Evolutionary conservation across 1,284 basidiomycete genomes (phyloP).

Genomic region (Trametes polyzona): DNA sequence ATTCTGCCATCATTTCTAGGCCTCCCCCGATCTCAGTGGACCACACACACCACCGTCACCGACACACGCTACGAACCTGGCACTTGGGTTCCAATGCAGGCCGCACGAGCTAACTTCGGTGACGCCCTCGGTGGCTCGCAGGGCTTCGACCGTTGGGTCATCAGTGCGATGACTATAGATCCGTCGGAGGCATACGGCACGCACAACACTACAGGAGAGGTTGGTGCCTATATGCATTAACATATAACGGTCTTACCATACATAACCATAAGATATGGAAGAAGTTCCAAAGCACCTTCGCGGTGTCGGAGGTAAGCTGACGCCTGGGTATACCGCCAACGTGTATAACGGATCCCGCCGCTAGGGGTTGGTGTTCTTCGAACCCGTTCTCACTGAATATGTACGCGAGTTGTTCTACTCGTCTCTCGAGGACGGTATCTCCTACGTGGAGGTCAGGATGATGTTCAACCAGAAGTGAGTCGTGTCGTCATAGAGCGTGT

Average conservation of each 20-base stretch:
- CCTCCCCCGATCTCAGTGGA: slow-evolving; percentile 42
- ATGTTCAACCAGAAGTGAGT: slow-evolving; percentile 65
- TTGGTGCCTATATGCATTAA: slow-evolving; percentile 24
- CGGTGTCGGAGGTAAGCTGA: slow-evolving; percentile 48
- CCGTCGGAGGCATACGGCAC: slow-evolving; percentile 71
- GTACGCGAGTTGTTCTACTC: slow-evolving; percentile 63
- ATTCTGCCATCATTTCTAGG: slow-evolving; percentile 54
- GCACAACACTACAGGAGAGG: slow-evolving; percentile 69
- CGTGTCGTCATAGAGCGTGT: neutral
- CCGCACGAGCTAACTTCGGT: slow-evolving; percentile 59
- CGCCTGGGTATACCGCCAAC: neutral
- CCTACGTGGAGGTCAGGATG: slow-evolving; percentile 71
- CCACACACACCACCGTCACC: slow-evolving; percentile 44
- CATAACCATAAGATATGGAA: slow-evolving; percentile 83
- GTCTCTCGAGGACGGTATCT: slow-evolving; percentile 74
- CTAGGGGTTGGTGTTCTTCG: slow-evolving; percentile 57
- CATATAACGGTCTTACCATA: too few relatives aligned
- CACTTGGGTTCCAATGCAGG: slow-evolving; percentile 57
- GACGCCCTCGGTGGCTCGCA: slow-evolving; percentile 56
- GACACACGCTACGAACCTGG: slow-evolving; percentile 46
- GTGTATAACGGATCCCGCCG: neutral
- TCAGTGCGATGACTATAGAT: slow-evolving; percentile 61
- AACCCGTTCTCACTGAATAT: slow-evolving; percentile 63
- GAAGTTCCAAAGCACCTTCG: slow-evolving; percentile 62
- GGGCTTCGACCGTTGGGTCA: slow-evolving; percentile 70